Evolutionary conservation across 2,329 filamentous ascomycete species (phyloP).

Genomic region (Beauveria sp.): DNA sequence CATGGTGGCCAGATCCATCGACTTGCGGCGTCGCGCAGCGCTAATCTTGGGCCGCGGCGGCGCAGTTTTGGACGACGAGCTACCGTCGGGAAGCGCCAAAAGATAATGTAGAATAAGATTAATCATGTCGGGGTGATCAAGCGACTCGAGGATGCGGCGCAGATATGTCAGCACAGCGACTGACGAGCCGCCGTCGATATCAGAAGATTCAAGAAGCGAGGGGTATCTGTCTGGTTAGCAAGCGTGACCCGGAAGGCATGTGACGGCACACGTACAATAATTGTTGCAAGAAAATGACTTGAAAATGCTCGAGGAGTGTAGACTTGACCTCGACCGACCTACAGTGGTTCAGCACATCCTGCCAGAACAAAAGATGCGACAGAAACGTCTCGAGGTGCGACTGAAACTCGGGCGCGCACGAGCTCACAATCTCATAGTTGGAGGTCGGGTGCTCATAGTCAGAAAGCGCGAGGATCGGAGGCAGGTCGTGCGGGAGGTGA

Average conservation of each 20-base stretch:
- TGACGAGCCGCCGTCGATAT: constrained; percentile 92
- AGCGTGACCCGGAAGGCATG: too few relatives aligned
- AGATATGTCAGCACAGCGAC: constrained; percentile 94
- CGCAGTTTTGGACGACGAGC: constrained; percentile 27
- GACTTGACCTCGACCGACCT: constrained; percentile 85
- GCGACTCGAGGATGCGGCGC: constrained; percentile 77
- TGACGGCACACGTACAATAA: constrained; percentile 56
- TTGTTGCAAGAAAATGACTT: constrained; percentile 92
- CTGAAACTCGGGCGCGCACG: constrained; percentile 68
- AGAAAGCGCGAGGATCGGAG: constrained; percentile 78
- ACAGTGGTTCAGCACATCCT: constrained; percentile 95
- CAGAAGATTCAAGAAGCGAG: constrained; percentile 90
- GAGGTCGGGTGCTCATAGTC: constrained; percentile 73
- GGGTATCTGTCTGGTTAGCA: constrained; percentile 59
- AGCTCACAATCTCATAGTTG: constrained; percentile 63
- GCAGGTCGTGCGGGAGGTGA: constrained; percentile 65
- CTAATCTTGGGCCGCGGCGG: constrained; percentile 48
- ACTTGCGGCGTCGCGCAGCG: constrained; percentile 74
- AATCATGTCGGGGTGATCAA: constrained; percentile 91
- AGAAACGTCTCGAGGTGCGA: constrained; percentile 89
- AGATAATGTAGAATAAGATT: constrained; percentile 91
- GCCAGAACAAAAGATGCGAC: constrained; percentile 94
- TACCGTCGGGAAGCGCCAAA: constrained; percentile 63
- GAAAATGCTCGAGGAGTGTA: constrained; percentile 91
- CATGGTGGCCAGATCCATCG: constrained; percentile 76